Conservation (phyloP, 75 land plant genomes). For the Selaginella moellendorffii region DNA sequence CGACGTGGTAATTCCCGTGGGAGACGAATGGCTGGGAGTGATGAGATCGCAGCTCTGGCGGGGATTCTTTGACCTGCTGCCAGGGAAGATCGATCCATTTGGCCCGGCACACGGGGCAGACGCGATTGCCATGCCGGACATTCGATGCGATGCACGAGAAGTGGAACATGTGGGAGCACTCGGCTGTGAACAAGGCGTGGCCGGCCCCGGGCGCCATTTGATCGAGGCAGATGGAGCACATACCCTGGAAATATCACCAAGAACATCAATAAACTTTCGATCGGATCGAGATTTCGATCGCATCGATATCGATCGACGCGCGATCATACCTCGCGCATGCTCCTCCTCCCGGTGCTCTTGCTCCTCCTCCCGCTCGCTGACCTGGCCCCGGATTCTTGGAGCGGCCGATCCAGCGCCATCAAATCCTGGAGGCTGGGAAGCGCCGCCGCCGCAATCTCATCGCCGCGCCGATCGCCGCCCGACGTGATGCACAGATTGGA, state of each 20-base stretch:
- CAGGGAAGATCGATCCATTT: conserved; percentile 80
- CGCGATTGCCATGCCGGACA: conserved; percentile 67
- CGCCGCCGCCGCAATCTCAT: neutral
- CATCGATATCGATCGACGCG: no score
- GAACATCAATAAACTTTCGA: no score
- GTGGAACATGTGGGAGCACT: conserved; percentile 77
- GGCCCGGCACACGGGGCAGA: conserved; percentile 88
- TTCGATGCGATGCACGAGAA: conserved; percentile 80
- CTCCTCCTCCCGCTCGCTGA: neutral
- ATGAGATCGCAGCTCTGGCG: no score
- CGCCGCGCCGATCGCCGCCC: neutral
- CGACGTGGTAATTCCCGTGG: no score
- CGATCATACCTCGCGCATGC: neutral
- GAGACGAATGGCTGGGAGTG: no score
- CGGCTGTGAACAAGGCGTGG: conserved; percentile 88
- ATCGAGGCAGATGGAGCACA: conserved; percentile 67
- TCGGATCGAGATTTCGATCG: no score
- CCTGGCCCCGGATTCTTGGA: neutral
- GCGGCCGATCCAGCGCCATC: neutral
- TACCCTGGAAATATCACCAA: conserved; percentile 36
- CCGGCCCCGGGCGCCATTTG: conserved; percentile 59
- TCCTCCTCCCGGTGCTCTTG: neutral
- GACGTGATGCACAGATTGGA: neutral
- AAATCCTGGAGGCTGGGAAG: neutral
- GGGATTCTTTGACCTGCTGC: conserved; percentile 16